Evolutionary conservation across 257 asterid genomes (phyloP), one percentile per base, ranked within the genome.

Genomic region (Nicotiana sylvestris): DNA sequence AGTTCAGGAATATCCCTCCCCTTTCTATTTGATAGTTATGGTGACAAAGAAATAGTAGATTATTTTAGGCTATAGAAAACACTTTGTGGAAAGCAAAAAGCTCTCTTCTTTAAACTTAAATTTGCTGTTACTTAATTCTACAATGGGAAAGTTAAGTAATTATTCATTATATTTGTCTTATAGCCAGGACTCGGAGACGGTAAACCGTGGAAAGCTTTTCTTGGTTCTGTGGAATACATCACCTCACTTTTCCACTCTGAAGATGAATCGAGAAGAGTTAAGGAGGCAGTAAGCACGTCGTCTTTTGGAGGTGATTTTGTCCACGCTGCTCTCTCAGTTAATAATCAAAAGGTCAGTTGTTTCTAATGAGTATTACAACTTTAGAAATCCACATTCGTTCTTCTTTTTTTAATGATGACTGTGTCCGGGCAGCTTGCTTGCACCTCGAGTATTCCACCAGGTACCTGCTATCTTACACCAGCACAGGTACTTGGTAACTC

Each of bases 221-320:
- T 96, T 39, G 99, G 99, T 77, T 96, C 99, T 77, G 97, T 92
- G 85, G 99, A 96, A 84, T 94, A 91, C 89, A 91, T 96, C 86
- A 86, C 94, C 67, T 94, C 99, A 82, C 97, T 93, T 84, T 92
- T 88, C 85, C 87, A 86, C 15, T 90, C 98, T 9, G 92, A 86
- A 70, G 95, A 87, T 83, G 98, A 96, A 89, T 94, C 93, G 8
- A 90, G 78, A 78, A 90, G 87, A 84, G 85, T 96, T 62, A 84
- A 90, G 88, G 94, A 93, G 86, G 99, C 99, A 39, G 85, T 92
- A 79, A 87, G 87, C 87, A 87, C 92, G 55, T 96, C 99, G 81
- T 89, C 91, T 88, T 88, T 90, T 83, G 93, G 97, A 83, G 88
- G 86, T 76, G 97, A 93, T 87, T 91, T 94, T 67, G 98, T 94